phyloP scores from a whole-genome alignment of 306 rosid species.

The Hippophae tibetana region DNA sequence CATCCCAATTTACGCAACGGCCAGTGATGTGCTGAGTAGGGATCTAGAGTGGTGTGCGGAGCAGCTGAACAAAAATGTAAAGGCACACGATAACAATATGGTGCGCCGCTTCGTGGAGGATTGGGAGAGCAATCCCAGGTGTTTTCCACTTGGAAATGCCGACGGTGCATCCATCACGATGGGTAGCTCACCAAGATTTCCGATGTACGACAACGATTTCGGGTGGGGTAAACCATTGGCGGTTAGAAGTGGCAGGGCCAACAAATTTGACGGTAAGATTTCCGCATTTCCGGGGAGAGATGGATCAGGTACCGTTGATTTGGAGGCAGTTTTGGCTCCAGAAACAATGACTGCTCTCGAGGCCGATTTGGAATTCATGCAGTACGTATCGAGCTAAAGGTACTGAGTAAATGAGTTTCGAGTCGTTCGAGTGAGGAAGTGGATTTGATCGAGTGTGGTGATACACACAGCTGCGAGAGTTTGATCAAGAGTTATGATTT shows the following conservation, averaged over 20 bases:
- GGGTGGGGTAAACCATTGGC: constrained; percentile 87
- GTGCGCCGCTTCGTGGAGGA: constrained; percentile 53
- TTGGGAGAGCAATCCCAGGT: constrained; percentile 66
- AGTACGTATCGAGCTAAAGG: constrained; percentile 29
- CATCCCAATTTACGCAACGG: constrained; percentile 50
- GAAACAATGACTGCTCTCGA: constrained; percentile 62
- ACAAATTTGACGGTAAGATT: constrained; percentile 49
- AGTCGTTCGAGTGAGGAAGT: no score
- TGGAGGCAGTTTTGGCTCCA: constrained; percentile 72
- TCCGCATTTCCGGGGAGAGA: constrained; percentile 78
- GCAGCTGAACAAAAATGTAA: constrained; percentile 55
- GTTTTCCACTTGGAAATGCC: constrained; percentile 74
- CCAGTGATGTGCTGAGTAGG: constrained; percentile 33
- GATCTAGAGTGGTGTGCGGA: constrained; percentile 79
- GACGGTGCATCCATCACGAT: constrained; percentile 78
- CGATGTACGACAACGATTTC: constrained; percentile 65
- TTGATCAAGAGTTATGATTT: no score
- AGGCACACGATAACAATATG: constrained; percentile 42
- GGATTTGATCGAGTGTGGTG: no score
- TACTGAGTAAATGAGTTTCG: neutral
- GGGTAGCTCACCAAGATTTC: constrained; percentile 95
- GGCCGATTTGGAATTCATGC: constrained; percentile 74
- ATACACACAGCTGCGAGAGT: no score
- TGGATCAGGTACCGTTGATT: constrained; percentile 61
- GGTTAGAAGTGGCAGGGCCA: constrained; percentile 67